Evolutionary conservation across 1,284 basidiomycete genomes (phyloP), one percentile per base, ranked within the genome.

Genomic region (Ganoderma boninense): DNA sequence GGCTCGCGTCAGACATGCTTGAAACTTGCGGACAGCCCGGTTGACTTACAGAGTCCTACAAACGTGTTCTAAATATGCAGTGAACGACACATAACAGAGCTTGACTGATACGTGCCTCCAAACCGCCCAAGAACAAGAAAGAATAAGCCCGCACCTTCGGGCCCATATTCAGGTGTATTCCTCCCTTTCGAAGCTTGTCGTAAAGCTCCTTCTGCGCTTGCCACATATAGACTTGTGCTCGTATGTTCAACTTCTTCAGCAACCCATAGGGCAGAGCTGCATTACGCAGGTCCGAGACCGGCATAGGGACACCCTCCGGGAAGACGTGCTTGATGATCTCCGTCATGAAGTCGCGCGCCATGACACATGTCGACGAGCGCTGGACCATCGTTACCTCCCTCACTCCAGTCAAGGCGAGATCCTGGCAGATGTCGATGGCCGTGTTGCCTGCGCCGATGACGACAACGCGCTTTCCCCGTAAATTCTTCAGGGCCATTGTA

Each of bases 121-220:
- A 77, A 80, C 42, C 79, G 77, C 62, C 77, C 79, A 62, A 79
- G 78, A 0, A 80, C 82, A 65, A 85, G 80, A 57, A 84, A 78
- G 3, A 83, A 69, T 72, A 86, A 82, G 11, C 91, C 91, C 0
- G 85, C 80, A 11, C 84, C 87, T n/a, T 91, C 86, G 83, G 83
- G 6, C 91, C 92, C 14, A 83, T 76, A 70, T 86, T 89, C 23
- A 86, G 76, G 67, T 84, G 85, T 81, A 93, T 90, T 0, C 92
- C 91, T 2, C 84, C 86, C 71, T 84, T 84, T 65, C 83, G 81
- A 44, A 94, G 81, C 10, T 88, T 88, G 1, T 87, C 86, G 13
- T 91, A 81, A 8, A 90, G 77, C 32, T 89, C 86, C 74, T 79
- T 79, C 69, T 81, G 80, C 4, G 75, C 73, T 11, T 75, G 77